These are phyloP conservation scores for Colletotrichum echinochloae DNA, from an alignment of 2,329 filamentous ascomycete species.

Conservation along the genomic window DNA sequence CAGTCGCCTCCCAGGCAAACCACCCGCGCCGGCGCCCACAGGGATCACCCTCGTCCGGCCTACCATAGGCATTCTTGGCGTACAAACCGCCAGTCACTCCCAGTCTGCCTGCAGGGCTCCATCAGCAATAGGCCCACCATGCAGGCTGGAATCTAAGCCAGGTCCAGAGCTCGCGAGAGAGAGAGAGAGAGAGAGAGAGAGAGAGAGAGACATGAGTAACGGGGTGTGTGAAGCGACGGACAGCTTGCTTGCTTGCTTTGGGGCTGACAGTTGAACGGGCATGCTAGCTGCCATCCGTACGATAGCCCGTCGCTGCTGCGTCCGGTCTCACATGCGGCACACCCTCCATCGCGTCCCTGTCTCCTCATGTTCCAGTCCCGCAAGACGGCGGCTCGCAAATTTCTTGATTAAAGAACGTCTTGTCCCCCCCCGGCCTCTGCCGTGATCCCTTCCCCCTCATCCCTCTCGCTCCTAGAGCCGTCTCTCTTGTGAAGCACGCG, in stretches of 20 bases:
- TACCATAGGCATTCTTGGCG: conserved; percentile 9
- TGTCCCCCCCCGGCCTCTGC: not conserved
- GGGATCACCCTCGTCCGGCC: conserved; percentile 22
- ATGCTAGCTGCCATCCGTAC: conserved; percentile 13
- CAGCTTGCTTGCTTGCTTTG: too few species aligned
- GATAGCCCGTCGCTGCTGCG: not conserved
- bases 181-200: conserved; percentile 10
- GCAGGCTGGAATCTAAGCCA: conserved; percentile 10
- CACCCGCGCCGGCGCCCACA: conserved; percentile 19
- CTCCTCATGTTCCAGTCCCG: too few species aligned
- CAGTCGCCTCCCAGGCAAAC: conserved; percentile 10
- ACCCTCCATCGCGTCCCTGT: conserved; percentile 4
- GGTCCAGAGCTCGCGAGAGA: conserved; percentile 32
- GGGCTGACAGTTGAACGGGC: conserved; percentile 10
- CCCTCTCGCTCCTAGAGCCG: conserved; percentile 28
- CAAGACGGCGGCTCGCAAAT: conserved; percentile 28
- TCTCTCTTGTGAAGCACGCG: conserved; percentile 14
- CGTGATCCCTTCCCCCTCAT: conserved; percentile 16
- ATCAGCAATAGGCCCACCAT: conserved; percentile 11
- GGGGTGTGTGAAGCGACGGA: conserved; percentile 15
- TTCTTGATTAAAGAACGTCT: conserved; percentile 34
- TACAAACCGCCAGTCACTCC: conserved; percentile 12
- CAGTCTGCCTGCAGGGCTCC: conserved; percentile 19
- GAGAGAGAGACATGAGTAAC: not conserved
- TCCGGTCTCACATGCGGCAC: conserved; percentile 26